Evolutionary conservation across 2,329 filamentous ascomycete species (phyloP).

Genomic region (Alternaria gansuensis): DNA sequence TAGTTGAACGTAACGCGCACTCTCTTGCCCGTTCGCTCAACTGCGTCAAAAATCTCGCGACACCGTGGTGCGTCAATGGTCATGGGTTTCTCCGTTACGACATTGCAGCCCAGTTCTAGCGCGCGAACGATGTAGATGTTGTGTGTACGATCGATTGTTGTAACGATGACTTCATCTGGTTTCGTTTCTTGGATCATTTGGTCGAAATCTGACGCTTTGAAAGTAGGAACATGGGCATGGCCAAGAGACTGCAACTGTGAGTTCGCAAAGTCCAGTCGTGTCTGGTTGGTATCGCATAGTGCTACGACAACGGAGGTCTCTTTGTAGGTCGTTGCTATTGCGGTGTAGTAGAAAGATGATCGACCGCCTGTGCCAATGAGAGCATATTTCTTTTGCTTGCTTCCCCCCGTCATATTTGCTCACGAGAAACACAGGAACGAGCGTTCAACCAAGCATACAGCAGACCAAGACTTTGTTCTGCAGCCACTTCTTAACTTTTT

Average conservation of each 20-base stretch:
- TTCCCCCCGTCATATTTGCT: slow-evolving; percentile 22
- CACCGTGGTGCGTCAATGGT: slow-evolving; percentile 67
- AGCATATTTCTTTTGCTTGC: slow-evolving; percentile 56
- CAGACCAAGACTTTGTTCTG: slow-evolving; percentile 7
- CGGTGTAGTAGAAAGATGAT: slow-evolving; percentile 68
- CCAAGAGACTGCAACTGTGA: slow-evolving; percentile 58
- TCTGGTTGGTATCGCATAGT: slow-evolving; percentile 69
- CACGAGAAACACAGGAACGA: neutral
- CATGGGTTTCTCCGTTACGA: slow-evolving; percentile 73
- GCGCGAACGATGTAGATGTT: slow-evolving; percentile 68
- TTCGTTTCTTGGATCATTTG: slow-evolving; percentile 65
- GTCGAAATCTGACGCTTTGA: slow-evolving; percentile 65
- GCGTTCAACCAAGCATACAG: neutral
- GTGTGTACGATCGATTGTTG: slow-evolving; percentile 70
- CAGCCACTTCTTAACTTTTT: slow-evolving; percentile 18
- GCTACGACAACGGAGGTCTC: slow-evolving; percentile 63
- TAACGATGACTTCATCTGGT: slow-evolving; percentile 70
- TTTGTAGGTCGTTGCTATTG: slow-evolving; percentile 64
- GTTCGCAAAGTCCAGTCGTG: slow-evolving; percentile 67
- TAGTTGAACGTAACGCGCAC: slow-evolving; percentile 71
- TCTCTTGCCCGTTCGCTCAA: slow-evolving; percentile 59
- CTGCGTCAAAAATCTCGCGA: slow-evolving; percentile 64
- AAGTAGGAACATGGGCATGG: slow-evolving; percentile 62
- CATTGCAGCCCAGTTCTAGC: slow-evolving; percentile 67
- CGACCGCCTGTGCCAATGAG: slow-evolving; percentile 68